These are phyloP conservation scores for Vigna trinervia DNA, from an alignment of 306 rosid species.

Conservation along the genomic window DNA sequence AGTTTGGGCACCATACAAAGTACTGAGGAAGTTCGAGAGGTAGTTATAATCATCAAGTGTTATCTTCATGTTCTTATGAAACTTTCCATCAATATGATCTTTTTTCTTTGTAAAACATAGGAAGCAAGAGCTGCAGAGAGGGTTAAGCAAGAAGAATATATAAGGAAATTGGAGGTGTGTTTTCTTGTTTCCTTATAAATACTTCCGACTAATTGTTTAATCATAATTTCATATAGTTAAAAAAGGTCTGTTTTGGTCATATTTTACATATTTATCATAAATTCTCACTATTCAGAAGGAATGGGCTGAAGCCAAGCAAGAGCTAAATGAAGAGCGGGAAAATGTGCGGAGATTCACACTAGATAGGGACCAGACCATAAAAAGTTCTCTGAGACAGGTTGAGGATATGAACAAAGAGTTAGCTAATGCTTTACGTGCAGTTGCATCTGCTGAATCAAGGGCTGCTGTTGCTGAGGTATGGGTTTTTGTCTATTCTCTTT, in stretches of 20 bases:
- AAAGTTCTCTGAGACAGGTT: conserved; percentile 72
- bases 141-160: conserved; percentile 79
- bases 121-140: conserved; percentile 92
- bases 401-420: conserved; percentile 88
- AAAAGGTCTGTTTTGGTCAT: not conserved
- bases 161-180: conserved; percentile 75
- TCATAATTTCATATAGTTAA: not conserved
- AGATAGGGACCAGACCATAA: conserved; percentile 75
- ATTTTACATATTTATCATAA: not conserved
- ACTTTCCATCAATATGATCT: conserved; percentile 23
- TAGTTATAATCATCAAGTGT: conserved; percentile 40
- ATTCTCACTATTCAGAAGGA: conserved; percentile 66
- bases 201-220: not conserved
- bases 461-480: conserved; percentile 89
- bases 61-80: conserved; percentile 9
- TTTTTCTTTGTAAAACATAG: conserved; percentile 51
- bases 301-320: conserved; percentile 96
- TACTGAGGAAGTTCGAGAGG: conserved; percentile 89
- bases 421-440: conserved; percentile 69
- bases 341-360: conserved; percentile 63
- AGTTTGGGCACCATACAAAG: conserved; percentile 85
- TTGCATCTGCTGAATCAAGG: conserved; percentile 81
- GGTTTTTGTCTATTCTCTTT: not conserved
- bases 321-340: conserved; percentile 80
- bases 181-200: conserved; percentile 33